Evolutionary conservation across 1,284 basidiomycete species (phyloP).

Genomic region (Thecaphora thlaspeos): DNA sequence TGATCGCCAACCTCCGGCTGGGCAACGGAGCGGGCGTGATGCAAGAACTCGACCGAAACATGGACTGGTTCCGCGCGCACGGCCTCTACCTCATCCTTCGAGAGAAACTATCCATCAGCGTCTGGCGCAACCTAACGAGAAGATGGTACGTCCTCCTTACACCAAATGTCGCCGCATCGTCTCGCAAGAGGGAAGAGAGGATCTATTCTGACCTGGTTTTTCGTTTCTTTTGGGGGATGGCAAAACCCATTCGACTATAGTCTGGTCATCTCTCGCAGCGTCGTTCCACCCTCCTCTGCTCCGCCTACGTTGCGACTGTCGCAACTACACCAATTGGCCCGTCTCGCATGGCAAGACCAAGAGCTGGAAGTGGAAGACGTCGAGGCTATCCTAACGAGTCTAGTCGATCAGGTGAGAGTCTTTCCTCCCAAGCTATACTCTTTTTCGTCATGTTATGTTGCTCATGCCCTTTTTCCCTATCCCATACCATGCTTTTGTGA

Average conservation of each 20-base stretch:
- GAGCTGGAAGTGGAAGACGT: conserved; percentile 57
- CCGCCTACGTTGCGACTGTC: conserved; percentile 55
- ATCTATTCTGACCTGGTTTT: no score
- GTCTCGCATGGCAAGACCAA: conserved; percentile 53
- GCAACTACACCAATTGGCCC: conserved; percentile 48
- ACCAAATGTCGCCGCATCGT: no score
- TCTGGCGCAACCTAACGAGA: conserved; percentile 59
- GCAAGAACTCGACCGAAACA: conserved; percentile 48
- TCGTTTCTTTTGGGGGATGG: no score
- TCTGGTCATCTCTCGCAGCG: conserved; percentile 11
- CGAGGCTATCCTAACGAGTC: conserved; percentile 57
- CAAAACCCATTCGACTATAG: no score
- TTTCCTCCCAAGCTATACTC: no score
- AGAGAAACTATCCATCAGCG: conserved; percentile 59
- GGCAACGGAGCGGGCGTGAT: conserved; percentile 53
- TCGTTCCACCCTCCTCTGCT: conserved; percentile 22
- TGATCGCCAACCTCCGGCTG: conserved; percentile 40
- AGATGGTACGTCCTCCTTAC: conserved; percentile 54
- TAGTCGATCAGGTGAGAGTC: conserved; percentile 59
- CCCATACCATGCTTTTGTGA: no score
- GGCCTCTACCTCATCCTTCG: conserved; percentile 58
- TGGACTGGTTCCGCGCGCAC: conserved; percentile 53
- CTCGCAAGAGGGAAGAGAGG: no score
- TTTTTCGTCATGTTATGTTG: no score
- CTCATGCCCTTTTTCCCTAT: no score